Evolutionary conservation across 2,329 filamentous ascomycete genomes (phyloP).

Genomic region (Penicillium palitans): DNA sequence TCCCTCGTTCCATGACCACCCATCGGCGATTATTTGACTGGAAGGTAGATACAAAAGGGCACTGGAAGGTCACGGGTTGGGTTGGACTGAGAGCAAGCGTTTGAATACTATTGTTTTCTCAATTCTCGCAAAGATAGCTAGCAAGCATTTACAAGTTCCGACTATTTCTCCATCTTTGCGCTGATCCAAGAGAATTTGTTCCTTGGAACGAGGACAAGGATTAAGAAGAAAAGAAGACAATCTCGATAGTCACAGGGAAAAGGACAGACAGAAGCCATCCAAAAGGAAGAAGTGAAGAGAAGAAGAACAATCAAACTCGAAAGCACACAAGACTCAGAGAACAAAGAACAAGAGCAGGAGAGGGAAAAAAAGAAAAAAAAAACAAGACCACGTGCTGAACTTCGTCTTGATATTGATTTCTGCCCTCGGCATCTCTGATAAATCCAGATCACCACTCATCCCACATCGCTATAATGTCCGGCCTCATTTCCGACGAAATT

Average conservation of each 20-base stretch:
- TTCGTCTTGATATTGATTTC: conserved; percentile 2
- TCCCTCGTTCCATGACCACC: neutral
- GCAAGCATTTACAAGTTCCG: conserved; percentile 48
- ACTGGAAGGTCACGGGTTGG: conserved; percentile 29
- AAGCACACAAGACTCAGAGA: conserved; percentile 17
- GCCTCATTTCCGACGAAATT: conserved; percentile 72
- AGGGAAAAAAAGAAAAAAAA: conserved; percentile 18
- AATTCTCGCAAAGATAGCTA: conserved; percentile 47
- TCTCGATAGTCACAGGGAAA: conserved; percentile 24
- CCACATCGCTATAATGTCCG: conserved; percentile 57
- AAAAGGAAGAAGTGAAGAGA: conserved; percentile 21
- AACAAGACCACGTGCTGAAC: conserved; percentile 1
- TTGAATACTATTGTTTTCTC: conserved; percentile 37
- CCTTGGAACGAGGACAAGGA: conserved; percentile 28
- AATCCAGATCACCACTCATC: conserved; percentile 2
- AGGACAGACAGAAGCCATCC: conserved; percentile 19
- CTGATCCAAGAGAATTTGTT: conserved; percentile 32
- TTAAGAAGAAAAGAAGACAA: conserved; percentile 27
- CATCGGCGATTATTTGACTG: conserved; percentile 17
- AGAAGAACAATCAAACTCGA: conserved; percentile 7
- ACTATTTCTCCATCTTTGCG: conserved; percentile 38
- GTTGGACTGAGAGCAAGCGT: conserved; percentile 34
- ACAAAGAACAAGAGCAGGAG: conserved; percentile 9
- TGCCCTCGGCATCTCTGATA: neutral
- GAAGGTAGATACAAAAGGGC: conserved; percentile 26